Conservation (phyloP, 225 moss, liverwort and hornwort species). For the Physcomitrellopsis africana region DNA sequence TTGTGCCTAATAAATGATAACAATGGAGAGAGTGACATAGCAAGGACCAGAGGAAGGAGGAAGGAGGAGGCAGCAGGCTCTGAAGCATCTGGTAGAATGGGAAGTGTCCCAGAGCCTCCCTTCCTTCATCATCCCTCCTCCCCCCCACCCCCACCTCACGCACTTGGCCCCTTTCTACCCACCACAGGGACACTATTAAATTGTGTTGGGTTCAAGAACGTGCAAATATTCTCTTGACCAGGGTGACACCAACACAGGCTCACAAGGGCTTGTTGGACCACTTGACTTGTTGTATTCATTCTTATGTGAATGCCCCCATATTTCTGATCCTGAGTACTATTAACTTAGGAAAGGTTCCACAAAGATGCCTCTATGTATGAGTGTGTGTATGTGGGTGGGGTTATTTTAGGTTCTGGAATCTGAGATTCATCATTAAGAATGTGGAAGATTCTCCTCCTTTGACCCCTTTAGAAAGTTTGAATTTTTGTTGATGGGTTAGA, state of each 20-base stretch:
- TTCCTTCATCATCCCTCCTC: neutral
- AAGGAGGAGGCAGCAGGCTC: neutral
- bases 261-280: too few relatives aligned
- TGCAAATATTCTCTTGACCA: neutral
- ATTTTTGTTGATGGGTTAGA: too few relatives aligned
- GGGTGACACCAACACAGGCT: neutral
- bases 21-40: constrained; percentile 19
- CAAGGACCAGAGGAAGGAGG: neutral
- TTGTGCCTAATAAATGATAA: constrained; percentile 26
- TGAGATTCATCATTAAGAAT: too few relatives aligned
- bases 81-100: constrained; percentile 32
- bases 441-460: too few relatives aligned
- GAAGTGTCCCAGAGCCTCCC: too few relatives aligned
- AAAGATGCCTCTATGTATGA: neutral
- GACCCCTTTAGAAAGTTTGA: too few relatives aligned
- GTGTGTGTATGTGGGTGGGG: neutral
- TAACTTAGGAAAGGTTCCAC: too few relatives aligned
- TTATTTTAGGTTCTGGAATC: too few relatives aligned
- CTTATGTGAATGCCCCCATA: too few relatives aligned
- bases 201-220: neutral
- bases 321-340: too few relatives aligned
- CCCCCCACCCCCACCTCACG: neutral
- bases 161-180: constrained; percentile 38
- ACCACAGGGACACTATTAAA: neutral
- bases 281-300: too few relatives aligned